Conservation (phyloP, 805 yeast genomes). For the Candida xyloterini region DNA sequence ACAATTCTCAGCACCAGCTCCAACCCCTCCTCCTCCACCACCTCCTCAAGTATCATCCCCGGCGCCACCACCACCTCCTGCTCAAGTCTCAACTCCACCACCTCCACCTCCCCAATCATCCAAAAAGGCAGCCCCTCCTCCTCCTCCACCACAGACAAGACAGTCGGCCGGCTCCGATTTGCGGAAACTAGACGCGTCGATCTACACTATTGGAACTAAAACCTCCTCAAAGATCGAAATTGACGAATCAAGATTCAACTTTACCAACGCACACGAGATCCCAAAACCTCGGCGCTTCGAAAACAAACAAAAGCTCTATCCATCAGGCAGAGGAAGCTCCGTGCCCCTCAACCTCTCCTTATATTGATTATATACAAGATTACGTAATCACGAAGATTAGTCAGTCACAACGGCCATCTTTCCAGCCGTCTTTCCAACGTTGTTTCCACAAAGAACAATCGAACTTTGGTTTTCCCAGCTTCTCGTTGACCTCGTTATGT, state of each 20-base stretch:
- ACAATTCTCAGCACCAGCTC: not conserved
- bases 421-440: constrained; percentile 97
- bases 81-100: constrained; percentile 10
- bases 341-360: constrained; percentile 71
- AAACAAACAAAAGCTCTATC: constrained; percentile 74
- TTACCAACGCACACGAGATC: constrained; percentile 61
- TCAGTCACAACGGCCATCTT: constrained; percentile 51
- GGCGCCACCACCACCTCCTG: constrained; percentile 22
- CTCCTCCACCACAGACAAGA: constrained; percentile 39
- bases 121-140: constrained; percentile 30
- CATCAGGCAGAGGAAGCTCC: constrained; percentile 92
- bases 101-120: constrained; percentile 12
- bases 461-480: constrained; percentile 80
- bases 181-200: constrained; percentile 61
- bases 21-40: constrained; percentile 18
- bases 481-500: constrained; percentile 87
- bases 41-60: constrained; percentile 9
- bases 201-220: constrained; percentile 56
- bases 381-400: not conserved
- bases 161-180: constrained; percentile 49
- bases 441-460: constrained; percentile 89
- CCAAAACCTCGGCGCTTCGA: constrained; percentile 87
- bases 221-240: constrained; percentile 41
- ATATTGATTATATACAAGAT: constrained; percentile 7
- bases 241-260: constrained; percentile 72